Base-by-base conservation (phyloP, 352 stramenopile species). In the Globisporangium cystogenes region DNA sequence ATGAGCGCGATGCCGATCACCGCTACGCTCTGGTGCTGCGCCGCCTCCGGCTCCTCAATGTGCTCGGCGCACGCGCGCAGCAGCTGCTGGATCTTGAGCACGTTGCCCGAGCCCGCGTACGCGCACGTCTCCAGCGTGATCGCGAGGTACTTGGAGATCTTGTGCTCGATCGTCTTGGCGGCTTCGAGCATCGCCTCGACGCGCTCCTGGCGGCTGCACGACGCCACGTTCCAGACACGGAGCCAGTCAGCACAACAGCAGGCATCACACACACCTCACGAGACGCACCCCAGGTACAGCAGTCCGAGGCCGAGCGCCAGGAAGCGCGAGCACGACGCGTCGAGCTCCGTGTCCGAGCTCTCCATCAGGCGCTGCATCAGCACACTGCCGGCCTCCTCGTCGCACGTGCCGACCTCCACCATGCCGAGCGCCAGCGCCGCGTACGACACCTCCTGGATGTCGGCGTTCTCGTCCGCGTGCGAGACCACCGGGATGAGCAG, bases 111-210 rank as follows among this genome's bases (percentile, higher is more conserved):
- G 27, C 96, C 97, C 58, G 97, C 95, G 70, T 99, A 99, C 10
- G 97, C 97, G 55, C 92, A 99, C 14, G 96, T 99, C 64, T 99
- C 94, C n/a, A 99, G 70, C 46, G 97, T 96, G 40, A 99, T 95
- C 35, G 88, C 88, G 41, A 98, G 82, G 70, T 98, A 99, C 70
- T 98, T 98, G 12, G 91, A 96, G 67, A 99, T 98, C 58, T 86
- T 80, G 77, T 99, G 96, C 57, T 99, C 96, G 44, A 99, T 98
- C 11, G 97, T 99, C 72, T 98, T 97, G 12, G 98, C 74, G 16
- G 95, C 96, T 76, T 99, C 96, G 45, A 99, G 74, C 91, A 99
- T 99, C 15, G 96, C 96, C 55, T 99, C 97, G n/a, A 96, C 95
- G 51, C 97, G 96, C 61, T 99, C 84, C 46, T 93, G 84, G 21